Conservation (phyloP, 768 basidiomycete species). For the Suillus subluteus region DNA sequence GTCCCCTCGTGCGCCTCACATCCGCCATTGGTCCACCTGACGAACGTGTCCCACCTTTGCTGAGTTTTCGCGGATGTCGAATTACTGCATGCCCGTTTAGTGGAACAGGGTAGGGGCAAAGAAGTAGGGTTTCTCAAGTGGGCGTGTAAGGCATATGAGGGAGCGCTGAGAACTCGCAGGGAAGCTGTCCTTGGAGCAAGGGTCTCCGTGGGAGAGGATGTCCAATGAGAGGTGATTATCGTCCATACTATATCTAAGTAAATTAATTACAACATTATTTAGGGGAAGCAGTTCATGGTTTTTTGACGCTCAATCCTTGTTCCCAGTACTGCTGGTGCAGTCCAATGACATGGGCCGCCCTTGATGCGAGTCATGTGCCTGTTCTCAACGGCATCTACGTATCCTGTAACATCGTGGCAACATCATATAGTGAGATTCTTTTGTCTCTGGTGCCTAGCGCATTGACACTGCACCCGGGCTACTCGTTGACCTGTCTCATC, state of each 20-base stretch:
- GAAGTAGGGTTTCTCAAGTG: slow-evolving; percentile 74
- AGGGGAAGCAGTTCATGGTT: not conserved
- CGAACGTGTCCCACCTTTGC: slow-evolving; percentile 77
- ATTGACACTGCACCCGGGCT: no score
- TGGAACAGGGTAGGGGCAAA: slow-evolving; percentile 42
- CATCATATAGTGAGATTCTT: no score
- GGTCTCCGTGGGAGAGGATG: not conserved
- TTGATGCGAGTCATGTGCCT: no score
- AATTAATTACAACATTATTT: not conserved
- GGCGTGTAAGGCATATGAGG: slow-evolving; percentile 73
- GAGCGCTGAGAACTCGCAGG: slow-evolving; percentile 64
- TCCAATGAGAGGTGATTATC: not conserved
- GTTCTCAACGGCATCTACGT: no score
- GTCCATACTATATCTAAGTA: not conserved
- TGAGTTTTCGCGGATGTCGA: slow-evolving; percentile 82
- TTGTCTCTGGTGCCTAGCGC: no score
- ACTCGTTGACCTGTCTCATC: not conserved
- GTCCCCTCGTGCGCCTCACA: slow-evolving; percentile 75
- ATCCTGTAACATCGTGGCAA: no score
- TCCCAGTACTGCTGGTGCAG: no score
- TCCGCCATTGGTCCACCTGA: slow-evolving; percentile 65
- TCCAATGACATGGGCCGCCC: no score
- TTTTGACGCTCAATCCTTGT: not conserved
- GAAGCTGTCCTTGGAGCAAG: slow-evolving; percentile 37
- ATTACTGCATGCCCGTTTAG: slow-evolving; percentile 73